These are phyloP conservation scores for Phallus indusiatus DNA, from an alignment of 768 basidiomycete genomes.

Conservation along the genomic window DNA sequence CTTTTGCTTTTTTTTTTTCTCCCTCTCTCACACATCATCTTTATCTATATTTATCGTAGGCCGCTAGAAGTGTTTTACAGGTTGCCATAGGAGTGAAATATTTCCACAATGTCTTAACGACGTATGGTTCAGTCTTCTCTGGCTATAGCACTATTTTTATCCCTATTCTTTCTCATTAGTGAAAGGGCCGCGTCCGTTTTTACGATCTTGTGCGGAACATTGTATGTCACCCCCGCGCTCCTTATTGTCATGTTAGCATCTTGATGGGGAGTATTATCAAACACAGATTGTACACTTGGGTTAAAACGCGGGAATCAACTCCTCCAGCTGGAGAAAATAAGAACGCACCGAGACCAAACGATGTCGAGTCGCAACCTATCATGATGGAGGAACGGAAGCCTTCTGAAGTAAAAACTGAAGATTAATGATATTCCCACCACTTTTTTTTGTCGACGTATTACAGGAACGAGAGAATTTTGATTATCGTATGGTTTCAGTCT, in stretches of 20 bases:
- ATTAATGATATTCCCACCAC: neutral
- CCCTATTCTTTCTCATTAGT: slow-evolving; percentile 24
- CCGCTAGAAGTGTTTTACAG: slow-evolving; percentile 35
- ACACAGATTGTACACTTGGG: slow-evolving; percentile 5
- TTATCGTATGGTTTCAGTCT: no score
- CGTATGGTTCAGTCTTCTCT: neutral
- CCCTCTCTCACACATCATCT: neutral
- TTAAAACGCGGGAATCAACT: neutral
- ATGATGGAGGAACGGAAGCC: neutral
- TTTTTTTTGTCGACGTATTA: no score
- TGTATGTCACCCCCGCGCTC: slow-evolving; percentile 30
- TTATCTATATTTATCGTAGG: slow-evolving; percentile 10
- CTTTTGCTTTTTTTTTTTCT: neutral
- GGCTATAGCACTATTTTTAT: neutral
- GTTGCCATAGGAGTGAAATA: slow-evolving; percentile 31
- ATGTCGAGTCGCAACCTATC: neutral
- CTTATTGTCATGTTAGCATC: neutral
- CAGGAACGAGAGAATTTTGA: no score
- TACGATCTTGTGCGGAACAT: slow-evolving; percentile 58
- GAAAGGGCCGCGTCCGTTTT: slow-evolving; percentile 57
- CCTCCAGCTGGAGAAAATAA: neutral
- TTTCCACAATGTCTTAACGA: slow-evolving; percentile 31
- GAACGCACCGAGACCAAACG: neutral
- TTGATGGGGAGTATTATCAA: neutral
- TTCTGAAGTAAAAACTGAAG: neutral